Evolutionary conservation across 805 yeast species (phyloP).

Genomic region (Debaryomyces castellii): DNA sequence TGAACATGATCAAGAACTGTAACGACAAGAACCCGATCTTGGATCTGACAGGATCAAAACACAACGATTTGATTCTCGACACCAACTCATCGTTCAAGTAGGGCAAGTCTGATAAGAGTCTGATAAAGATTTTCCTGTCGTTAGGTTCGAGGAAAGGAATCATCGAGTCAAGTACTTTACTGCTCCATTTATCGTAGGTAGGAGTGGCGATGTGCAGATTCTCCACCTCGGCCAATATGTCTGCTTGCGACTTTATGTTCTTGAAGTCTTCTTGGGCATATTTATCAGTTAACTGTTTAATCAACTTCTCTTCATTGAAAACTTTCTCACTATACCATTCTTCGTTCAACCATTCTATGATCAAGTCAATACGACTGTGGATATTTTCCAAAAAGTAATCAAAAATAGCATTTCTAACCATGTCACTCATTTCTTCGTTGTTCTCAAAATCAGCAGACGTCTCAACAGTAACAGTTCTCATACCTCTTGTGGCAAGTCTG

Average conservation of each 20-base stretch:
- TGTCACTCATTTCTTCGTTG: conserved; percentile 48
- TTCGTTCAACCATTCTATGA: conserved; percentile 92
- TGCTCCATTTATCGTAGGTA: conserved; percentile 67
- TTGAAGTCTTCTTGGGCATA: conserved; percentile 13
- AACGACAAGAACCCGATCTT: conserved; percentile 80
- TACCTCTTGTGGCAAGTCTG: conserved; percentile 81
- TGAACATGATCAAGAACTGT: conserved; percentile 80
- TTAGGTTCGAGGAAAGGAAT: conserved; percentile 80
- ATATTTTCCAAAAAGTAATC: conserved; percentile 74
- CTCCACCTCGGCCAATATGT: conserved; percentile 15
- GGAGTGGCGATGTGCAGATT: conserved; percentile 36
- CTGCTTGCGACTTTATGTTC: conserved; percentile 16
- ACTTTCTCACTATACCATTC: conserved; percentile 79
- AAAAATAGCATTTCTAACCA: conserved; percentile 69
- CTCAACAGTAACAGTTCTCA: conserved; percentile 29
- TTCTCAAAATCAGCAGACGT: conserved; percentile 23
- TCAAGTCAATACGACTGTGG: conserved; percentile 66
- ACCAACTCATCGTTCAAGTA: conserved; percentile 63
- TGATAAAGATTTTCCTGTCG: conserved; percentile 77
- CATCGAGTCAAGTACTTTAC: conserved; percentile 69
- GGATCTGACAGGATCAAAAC: conserved; percentile 82
- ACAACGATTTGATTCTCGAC: conserved; percentile 63
- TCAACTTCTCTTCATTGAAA: conserved; percentile 28
- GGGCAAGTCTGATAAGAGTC: conserved; percentile 87
- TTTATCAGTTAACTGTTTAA: conserved; percentile 15